phyloP scores from a whole-genome alignment of 1,284 basidiomycete genomes.

The Cystobasidium sp. region DNA sequence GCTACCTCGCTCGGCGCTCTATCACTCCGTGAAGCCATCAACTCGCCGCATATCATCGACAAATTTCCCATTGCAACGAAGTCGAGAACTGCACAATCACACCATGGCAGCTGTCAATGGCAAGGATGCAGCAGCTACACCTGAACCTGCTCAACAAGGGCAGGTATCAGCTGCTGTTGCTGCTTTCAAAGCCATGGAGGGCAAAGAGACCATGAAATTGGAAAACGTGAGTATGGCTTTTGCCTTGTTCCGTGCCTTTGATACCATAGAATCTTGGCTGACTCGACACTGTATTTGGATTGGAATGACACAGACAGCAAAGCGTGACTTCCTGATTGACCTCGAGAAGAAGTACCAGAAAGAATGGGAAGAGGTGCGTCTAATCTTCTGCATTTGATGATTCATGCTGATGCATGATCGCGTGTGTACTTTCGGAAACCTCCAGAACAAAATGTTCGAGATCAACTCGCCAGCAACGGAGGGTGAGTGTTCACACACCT shows the following conservation, averaged over 20 bases:
- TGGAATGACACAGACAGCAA: conserved; percentile 66
- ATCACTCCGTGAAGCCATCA: neutral
- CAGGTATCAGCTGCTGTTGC: conserved; percentile 42
- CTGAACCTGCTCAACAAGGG: neutral
- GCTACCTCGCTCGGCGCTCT: neutral
- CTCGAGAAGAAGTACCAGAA: conserved; percentile 84
- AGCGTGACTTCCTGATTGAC: conserved; percentile 82
- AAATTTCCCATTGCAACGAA: conserved; percentile 26
- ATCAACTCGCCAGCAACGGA: conserved; percentile 62
- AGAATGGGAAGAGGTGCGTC: conserved; percentile 76
- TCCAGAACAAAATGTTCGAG: conserved; percentile 75
- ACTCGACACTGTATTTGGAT: conserved; percentile 1
- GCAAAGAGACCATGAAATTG: conserved; percentile 41
- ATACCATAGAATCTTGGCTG: neutral
- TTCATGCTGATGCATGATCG: conserved; percentile 32
- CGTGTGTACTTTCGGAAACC: neutral
- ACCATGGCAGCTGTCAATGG: conserved; percentile 11
- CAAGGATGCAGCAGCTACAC: conserved; percentile 4
- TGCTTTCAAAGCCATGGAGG: conserved; percentile 43
- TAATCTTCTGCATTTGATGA: conserved; percentile 11
- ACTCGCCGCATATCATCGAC: conserved; percentile 7
- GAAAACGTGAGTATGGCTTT: conserved; percentile 29
- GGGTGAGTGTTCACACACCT: conserved; percentile 3
- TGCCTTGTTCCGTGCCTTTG: neutral
- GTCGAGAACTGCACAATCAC: neutral